Evolutionary conservation across 805 yeast genomes (phyloP).

Genomic region (Grigorovia humatica): DNA sequence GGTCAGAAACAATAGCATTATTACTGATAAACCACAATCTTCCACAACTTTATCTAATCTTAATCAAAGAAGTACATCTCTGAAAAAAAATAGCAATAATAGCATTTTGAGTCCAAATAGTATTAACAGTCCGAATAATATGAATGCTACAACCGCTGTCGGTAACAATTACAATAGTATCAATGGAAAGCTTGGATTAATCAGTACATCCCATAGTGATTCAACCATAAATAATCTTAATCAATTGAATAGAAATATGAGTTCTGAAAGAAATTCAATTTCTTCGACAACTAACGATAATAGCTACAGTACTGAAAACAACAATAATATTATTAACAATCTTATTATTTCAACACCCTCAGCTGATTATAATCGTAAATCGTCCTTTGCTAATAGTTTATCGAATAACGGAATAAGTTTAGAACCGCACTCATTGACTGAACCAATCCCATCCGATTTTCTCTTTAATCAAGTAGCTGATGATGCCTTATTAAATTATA

Average conservation of each 20-base stretch:
- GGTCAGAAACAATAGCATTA: background rate
- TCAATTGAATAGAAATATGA: background rate
- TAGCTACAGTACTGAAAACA: too few relatives aligned
- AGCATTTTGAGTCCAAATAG: background rate
- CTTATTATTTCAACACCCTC: background rate
- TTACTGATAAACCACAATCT: background rate
- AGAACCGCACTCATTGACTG: constrained; percentile 3
- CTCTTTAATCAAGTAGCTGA: constrained; percentile 13
- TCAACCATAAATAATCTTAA: background rate
- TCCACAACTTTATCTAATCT: background rate
- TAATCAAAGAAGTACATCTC: background rate
- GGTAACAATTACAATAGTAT: background rate
- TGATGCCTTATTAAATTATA: constrained; percentile 13
- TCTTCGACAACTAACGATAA: background rate
- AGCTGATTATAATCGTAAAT: background rate
- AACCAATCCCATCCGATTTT: constrained; percentile 9
- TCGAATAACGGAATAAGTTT: background rate
- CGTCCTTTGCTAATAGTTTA: background rate
- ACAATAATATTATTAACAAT: background rate
- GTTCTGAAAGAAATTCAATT: background rate
- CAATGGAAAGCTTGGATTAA: background rate
- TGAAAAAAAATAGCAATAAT: background rate
- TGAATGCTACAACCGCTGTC: background rate
- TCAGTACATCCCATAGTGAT: background rate
- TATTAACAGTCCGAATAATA: background rate